These are phyloP conservation scores for Daldinia eschscholtzii DNA, from an alignment of 2,329 filamentous ascomycete genomes.

Conservation along the genomic window DNA sequence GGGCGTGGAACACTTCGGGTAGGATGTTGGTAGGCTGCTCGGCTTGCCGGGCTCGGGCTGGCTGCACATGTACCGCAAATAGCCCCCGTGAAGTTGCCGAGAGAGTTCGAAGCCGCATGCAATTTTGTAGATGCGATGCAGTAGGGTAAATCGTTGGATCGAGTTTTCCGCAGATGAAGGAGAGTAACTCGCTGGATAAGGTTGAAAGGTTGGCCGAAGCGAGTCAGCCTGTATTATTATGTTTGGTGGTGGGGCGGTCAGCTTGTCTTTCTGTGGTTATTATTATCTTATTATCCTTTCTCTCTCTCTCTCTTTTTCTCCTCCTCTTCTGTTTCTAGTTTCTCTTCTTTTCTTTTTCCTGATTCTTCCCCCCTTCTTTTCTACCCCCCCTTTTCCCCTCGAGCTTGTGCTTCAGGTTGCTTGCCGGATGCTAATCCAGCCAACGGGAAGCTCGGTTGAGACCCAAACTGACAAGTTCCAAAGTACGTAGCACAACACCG, in stretches of 20 bases:
- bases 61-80: slow-evolving; percentile 35
- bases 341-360: slow-evolving; percentile 10
- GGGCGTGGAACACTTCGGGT: slow-evolving; percentile 37
- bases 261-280: slow-evolving; percentile 30
- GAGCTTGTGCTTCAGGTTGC: slow-evolving; percentile 40
- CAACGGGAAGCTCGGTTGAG: slow-evolving; percentile 33
- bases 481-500: slow-evolving; percentile 40
- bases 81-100: slow-evolving; percentile 34
- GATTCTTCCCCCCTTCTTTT: slow-evolving; percentile 4
- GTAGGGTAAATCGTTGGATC: slow-evolving; percentile 35
- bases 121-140: slow-evolving; percentile 32
- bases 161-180: slow-evolving; percentile 21
- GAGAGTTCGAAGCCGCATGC: slow-evolving; percentile 31
- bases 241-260: slow-evolving; percentile 43
- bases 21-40: slow-evolving; percentile 33
- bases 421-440: slow-evolving; percentile 39
- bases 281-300: slow-evolving; percentile 20
- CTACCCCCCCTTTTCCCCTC: slow-evolving; percentile 27
- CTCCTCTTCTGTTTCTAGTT: slow-evolving; percentile 13
- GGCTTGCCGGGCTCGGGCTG: slow-evolving; percentile 44
- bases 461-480: slow-evolving; percentile 37
- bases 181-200: slow-evolving; percentile 25
- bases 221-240: slow-evolving; percentile 36
- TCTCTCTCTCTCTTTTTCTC: slow-evolving; percentile 13
- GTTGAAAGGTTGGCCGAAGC: slow-evolving; percentile 32